These are phyloP conservation scores for Hortaea werneckii DNA, from an alignment of 2,329 filamentous ascomycete species.

Conservation along the genomic window DNA sequence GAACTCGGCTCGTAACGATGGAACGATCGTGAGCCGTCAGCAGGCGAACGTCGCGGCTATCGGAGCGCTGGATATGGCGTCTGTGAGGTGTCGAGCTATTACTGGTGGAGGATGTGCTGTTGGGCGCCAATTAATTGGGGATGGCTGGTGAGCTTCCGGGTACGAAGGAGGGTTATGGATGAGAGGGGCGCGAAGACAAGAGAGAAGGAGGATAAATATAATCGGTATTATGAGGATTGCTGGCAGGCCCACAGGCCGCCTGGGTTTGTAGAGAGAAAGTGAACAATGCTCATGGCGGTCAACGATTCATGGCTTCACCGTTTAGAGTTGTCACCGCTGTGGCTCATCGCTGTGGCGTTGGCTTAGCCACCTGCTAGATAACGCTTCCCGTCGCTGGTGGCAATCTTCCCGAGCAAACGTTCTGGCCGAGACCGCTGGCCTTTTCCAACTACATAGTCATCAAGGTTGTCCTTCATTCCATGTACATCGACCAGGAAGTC, in stretches of 20 bases:
- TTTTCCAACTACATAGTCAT: no score
- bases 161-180: neutral
- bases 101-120: constrained; percentile 1
- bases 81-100: constrained; percentile 1
- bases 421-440: no score
- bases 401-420: no score
- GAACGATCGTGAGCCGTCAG: neutral
- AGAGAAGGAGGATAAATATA: neutral
- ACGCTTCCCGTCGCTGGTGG: no score
- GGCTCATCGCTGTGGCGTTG: no score
- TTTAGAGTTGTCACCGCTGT: no score
- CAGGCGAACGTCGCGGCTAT: neutral
- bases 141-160: neutral
- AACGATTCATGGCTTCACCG: no score
- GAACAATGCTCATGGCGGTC: no score
- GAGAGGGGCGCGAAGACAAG: neutral
- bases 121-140: neutral
- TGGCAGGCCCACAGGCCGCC: neutral
- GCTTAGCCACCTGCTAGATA: no score
- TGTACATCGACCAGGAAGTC: no score
- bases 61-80: neutral
- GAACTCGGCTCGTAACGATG: neutral
- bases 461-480: no score
- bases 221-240: neutral
- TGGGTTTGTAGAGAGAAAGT: neutral